A percentile compares a stretch with the other conserved stretches of the same genome.
These are phyloP conservation scores for Purpureocillium takamizusanense DNA, from an alignment of 2,329 filamentous ascomycete species.

Conservation along the genomic window DNA sequence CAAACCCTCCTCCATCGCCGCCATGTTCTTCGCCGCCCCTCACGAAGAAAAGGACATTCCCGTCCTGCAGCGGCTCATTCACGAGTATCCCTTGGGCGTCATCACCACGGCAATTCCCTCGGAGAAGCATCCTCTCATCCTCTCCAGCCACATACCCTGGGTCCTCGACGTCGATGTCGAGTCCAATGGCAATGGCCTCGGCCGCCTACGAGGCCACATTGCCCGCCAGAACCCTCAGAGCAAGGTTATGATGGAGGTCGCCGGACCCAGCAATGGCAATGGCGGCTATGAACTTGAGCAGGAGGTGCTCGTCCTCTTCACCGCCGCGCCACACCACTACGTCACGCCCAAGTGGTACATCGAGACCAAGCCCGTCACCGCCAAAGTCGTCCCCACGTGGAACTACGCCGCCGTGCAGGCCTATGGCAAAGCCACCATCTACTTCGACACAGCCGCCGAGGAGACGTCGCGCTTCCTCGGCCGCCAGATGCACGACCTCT, in stretches of 20 bases:
- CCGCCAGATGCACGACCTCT: conserved; percentile 43
- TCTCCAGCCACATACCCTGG: conserved; percentile 52
- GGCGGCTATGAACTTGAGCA: conserved; percentile 23
- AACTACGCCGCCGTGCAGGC: conserved; percentile 59
- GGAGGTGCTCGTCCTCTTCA: conserved; percentile 58
- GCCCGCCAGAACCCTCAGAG: conserved; percentile 54
- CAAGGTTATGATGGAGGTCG: conserved; percentile 47
- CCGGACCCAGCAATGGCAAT: conserved; percentile 10
- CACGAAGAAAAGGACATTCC: conserved; percentile 43
- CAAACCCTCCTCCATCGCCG: too few species aligned
- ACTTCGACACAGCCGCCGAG: conserved; percentile 35
- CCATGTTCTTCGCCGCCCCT: conserved; percentile 48
- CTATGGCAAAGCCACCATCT: conserved; percentile 49
- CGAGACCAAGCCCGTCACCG: conserved; percentile 53
- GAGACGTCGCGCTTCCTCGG: conserved; percentile 39
- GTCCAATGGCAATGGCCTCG: conserved; percentile 27
- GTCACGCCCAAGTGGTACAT: conserved; percentile 61
- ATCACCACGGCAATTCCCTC: conserved; percentile 53
- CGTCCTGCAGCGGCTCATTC: conserved; percentile 45
- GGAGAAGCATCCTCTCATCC: conserved; percentile 37
- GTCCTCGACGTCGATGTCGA: conserved; percentile 41
- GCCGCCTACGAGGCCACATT: conserved; percentile 49
- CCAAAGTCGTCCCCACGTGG: conserved; percentile 59
- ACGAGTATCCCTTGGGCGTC: conserved; percentile 51
- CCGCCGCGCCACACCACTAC: conserved; percentile 48